phyloP scores from a whole-genome alignment of 164 flowering plant genomes.

The Magnolia changhungtana region DNA sequence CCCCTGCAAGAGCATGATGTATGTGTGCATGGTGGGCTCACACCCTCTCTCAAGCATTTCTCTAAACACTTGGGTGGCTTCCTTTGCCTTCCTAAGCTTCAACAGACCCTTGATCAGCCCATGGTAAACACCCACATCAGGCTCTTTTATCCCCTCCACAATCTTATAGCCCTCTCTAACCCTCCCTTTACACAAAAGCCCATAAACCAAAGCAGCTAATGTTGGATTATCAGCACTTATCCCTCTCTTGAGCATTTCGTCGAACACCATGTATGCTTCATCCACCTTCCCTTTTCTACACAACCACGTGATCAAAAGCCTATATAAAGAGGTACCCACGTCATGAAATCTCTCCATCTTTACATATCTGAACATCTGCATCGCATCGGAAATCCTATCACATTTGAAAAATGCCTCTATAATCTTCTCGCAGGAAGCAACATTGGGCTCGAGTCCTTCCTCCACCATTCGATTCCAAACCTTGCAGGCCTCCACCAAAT shows the following conservation, averaged over 20 bases:
- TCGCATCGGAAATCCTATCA: slow-evolving; percentile 53
- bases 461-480: slow-evolving; percentile 87
- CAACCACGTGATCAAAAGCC: slow-evolving; percentile 70
- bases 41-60: slow-evolving; percentile 78
- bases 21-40: slow-evolving; percentile 93
- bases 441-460: slow-evolving; percentile 56
- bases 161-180: slow-evolving; percentile 55
- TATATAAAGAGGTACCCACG: slow-evolving; percentile 57
- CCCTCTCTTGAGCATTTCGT: slow-evolving; percentile 68
- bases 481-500: slow-evolving; percentile 68
- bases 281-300: slow-evolving; percentile 57
- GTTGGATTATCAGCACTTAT: slow-evolving; percentile 49
- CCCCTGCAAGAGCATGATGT: slow-evolving; percentile 85
- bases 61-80: slow-evolving; percentile 85
- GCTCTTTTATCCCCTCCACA: slow-evolving; percentile 43
- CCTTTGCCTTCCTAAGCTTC: slow-evolving; percentile 56
- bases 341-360: slow-evolving; percentile 40
- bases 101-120: slow-evolving; percentile 78
- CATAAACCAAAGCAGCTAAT: slow-evolving; percentile 54
- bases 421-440: slow-evolving; percentile 49
- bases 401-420: slow-evolving; percentile 69
- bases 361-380: slow-evolving; percentile 59
- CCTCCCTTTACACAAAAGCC: slow-evolving; percentile 50
- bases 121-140: slow-evolving; percentile 63
- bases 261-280: slow-evolving; percentile 46